A percentile compares a stretch with the other conserved stretches of the same genome.
Conservation (phyloP, 208 protist genomes). For the Strigomonas oncopelti region DNA sequence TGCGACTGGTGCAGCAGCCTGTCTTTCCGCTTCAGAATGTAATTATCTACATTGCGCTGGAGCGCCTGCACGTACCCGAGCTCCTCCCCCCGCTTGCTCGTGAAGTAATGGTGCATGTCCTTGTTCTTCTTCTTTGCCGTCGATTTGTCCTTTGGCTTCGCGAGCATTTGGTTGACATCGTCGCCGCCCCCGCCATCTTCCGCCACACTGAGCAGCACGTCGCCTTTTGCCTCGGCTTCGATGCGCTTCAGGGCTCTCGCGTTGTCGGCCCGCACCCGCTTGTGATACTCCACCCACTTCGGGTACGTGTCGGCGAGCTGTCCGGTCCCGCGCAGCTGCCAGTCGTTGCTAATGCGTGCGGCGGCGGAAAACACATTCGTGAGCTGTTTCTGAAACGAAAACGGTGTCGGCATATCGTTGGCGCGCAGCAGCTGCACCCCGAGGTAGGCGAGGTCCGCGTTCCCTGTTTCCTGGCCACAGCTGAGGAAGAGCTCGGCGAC, state of each 20-base stretch:
- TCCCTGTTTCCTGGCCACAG: constrained; percentile 72
- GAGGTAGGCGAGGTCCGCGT: constrained; percentile 77
- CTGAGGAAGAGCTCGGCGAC: constrained; percentile 68
- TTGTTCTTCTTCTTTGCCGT: background rate
- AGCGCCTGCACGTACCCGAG: constrained; percentile 35
- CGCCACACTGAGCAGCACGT: background rate
- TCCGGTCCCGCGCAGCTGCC: constrained; percentile 67
- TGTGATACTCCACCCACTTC: constrained; percentile 69
- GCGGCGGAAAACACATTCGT: constrained; percentile 79
- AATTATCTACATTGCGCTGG: constrained; percentile 40
- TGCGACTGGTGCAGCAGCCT: constrained; percentile 19
- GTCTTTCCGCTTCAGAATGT: constrained; percentile 28
- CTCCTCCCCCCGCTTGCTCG: constrained; percentile 49
- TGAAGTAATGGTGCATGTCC: constrained; percentile 56
- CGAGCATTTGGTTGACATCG: background rate
- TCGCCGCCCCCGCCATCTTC: background rate
- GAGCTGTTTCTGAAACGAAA: constrained; percentile 75
- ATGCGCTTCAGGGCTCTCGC: constrained; percentile 25
- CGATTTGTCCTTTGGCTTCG: background rate
- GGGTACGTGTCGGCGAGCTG: constrained; percentile 52
- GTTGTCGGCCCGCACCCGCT: constrained; percentile 53
- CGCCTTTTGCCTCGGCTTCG: background rate
- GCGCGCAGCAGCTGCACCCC: constrained; percentile 80
- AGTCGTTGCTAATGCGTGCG: constrained; percentile 76
- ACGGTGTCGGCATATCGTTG: constrained; percentile 69